Evolutionary conservation across 2,329 filamentous ascomycete genomes (phyloP), one percentile per base, ranked within the genome.

Genomic region (Ceratocystis albifundus): DNA sequence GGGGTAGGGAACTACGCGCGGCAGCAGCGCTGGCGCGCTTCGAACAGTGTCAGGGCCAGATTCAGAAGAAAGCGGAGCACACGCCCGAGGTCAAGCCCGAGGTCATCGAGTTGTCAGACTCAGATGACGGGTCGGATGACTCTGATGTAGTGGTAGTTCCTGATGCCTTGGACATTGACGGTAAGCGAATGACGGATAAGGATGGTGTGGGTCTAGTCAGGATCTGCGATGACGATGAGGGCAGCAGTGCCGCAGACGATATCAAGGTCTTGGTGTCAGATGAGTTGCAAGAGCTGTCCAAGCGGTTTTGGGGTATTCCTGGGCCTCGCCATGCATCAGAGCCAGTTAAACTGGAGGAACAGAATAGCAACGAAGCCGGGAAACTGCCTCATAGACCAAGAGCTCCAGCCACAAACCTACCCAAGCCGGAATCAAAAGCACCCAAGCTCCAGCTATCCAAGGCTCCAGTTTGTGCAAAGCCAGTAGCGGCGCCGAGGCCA

Each of bases 21-120:
- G 88, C 88, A 4, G 89, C 89, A 1, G 89, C 89, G 1, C 74
- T 93, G 70, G 88, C 88, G 15, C 79, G 89, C 12, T 90, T 93
- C 67, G 87, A 84, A 53, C 75, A 81, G 72, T 61, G 36, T 15
- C 36, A 41, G 36, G 12, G 70, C 12, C 78, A 75, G 66, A 75
- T 76, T 66, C 76, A 78, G 65, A 75, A 77, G 22, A 71, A 72
- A 20, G 68, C 69, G 30, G 67, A 70, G 12, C 69, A 73, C 0
- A 71, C 72, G 25, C 74, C 71, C 20, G 74, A 75, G 4, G 72
- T 72, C 1, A 79, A 66, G 36, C 22, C 78, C 5, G 77, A 76
- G 1, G 78, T 75, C 32, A 80, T 76, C 57, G 81, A 79, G 20
- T 63, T 69, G 17, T 55, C 59, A 17, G 65, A 65, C 41, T 65